These are phyloP conservation scores for Aphanomyces astaci DNA, from an alignment of 352 stramenopile genomes.

Conservation along the genomic window DNA sequence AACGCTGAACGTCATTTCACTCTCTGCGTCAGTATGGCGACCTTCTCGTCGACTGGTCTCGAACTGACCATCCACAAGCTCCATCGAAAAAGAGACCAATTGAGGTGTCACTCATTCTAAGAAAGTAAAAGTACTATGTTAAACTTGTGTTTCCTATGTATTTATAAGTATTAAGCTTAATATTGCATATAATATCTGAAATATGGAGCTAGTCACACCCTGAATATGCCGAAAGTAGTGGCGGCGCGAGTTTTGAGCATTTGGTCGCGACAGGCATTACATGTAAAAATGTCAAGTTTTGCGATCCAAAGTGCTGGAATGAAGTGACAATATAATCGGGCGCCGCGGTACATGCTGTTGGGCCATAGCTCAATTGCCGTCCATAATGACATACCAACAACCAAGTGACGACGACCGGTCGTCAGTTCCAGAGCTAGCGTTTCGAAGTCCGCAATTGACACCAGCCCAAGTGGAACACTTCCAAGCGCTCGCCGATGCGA, in stretches of 20 bases:
- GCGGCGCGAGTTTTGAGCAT: neutral
- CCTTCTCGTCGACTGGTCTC: neutral
- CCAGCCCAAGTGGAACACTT: neutral
- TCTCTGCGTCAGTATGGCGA: neutral
- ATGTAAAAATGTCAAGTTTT: neutral
- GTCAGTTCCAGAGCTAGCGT: too few relatives aligned
- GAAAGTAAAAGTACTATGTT: too few relatives aligned
- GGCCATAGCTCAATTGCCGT: neutral
- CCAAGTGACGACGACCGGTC: too few relatives aligned
- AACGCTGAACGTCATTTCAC: neutral
- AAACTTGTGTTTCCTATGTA: neutral
- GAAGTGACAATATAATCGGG: neutral
- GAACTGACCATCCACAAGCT: neutral
- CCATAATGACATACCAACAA: neutral
- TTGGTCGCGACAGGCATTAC: neutral
- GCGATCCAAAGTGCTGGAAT: neutral
- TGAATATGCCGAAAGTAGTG: too few relatives aligned
- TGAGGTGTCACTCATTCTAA: too few relatives aligned
- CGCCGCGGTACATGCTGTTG: neutral
- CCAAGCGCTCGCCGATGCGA: neutral
- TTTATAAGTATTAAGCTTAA: neutral
- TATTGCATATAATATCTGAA: neutral
- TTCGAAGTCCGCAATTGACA: neutral
- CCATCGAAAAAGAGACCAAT: neutral
- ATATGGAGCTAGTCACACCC: too few relatives aligned